Percentiles rank a stretch among this genome's conserved stretches.
These are phyloP conservation scores for Teratosphaeria gauchensis DNA, from an alignment of 2,329 filamentous ascomycete species.

Conservation along the genomic window DNA sequence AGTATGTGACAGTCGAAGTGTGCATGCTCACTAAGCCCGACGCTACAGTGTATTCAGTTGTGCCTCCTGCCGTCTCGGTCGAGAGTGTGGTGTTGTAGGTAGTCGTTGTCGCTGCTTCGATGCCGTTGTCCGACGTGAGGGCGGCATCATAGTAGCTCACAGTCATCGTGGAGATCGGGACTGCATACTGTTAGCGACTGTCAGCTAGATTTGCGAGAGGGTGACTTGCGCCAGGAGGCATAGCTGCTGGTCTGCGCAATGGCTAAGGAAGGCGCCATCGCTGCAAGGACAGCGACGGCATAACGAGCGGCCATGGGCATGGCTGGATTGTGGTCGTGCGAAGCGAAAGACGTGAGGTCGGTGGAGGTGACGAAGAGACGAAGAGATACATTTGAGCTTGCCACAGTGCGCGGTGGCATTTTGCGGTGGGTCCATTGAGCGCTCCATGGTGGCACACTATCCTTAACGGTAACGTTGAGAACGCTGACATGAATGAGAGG, in stretches of 20 bases:
- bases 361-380: background rate
- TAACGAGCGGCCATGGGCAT: background rate
- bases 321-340: background rate
- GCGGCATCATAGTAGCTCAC: background rate
- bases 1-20: background rate
- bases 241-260: background rate
- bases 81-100: background rate
- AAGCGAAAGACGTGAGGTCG: background rate
- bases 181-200: background rate
- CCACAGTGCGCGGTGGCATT: background rate
- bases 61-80: background rate
- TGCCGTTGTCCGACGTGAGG: background rate
- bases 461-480: background rate
- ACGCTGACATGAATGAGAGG: background rate
- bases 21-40: background rate
- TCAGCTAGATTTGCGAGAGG: background rate
- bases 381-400: background rate
- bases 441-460: background rate
- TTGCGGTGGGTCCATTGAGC: too few species aligned
- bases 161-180: background rate
- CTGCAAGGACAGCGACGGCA: background rate
- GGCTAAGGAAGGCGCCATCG: background rate
- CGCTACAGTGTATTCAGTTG: background rate
- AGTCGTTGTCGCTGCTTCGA: background rate
- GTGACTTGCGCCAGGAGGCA: background rate